Conservation (phyloP, 495 filamentous ascomycete genomes). For the Trichoderma parareesei region DNA sequence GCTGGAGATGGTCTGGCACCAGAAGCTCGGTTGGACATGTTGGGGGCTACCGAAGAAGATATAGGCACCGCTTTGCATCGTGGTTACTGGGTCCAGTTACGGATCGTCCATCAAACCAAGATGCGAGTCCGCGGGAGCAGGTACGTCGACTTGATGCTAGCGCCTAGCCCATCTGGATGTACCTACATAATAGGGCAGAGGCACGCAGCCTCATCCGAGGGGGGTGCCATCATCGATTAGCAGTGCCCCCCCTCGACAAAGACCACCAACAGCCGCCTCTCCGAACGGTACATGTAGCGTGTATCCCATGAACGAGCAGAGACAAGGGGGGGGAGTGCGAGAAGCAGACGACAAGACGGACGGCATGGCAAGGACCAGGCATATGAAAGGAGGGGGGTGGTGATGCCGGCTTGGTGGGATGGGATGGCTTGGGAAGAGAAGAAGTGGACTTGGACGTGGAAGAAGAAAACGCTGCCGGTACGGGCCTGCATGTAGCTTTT, state of each 20-base stretch:
- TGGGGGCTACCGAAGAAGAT: slow-evolving; percentile 5
- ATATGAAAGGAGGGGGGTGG: not conserved
- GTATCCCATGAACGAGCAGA: not conserved
- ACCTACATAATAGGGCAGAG: not conserved
- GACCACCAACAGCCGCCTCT: not conserved
- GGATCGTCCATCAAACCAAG: slow-evolving; percentile 6
- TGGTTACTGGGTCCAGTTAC: not conserved
- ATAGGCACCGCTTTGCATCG: slow-evolving; percentile 3
- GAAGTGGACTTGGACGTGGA: too few relatives aligned
- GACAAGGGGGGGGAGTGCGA: not conserved
- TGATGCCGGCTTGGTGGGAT: slow-evolving; percentile 2
- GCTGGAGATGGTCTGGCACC: not conserved
- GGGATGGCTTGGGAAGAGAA: not conserved
- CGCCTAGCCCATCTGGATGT: not conserved
- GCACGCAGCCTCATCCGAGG: not conserved
- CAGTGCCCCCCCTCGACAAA: not conserved
- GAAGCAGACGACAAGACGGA: not conserved
- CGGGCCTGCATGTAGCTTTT: not conserved
- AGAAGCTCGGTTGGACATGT: slow-evolving; percentile 4
- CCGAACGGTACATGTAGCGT: not conserved
- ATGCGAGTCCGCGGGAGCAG: not conserved
- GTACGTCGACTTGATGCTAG: slow-evolving; percentile 1
- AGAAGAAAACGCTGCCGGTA: not conserved
- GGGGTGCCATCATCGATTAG: not conserved
- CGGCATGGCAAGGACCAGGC: not conserved